Evolutionary conservation across 768 basidiomycete species (phyloP), one percentile per base, ranked within the genome.

Genomic region (Gelatoporia subvermispora): DNA sequence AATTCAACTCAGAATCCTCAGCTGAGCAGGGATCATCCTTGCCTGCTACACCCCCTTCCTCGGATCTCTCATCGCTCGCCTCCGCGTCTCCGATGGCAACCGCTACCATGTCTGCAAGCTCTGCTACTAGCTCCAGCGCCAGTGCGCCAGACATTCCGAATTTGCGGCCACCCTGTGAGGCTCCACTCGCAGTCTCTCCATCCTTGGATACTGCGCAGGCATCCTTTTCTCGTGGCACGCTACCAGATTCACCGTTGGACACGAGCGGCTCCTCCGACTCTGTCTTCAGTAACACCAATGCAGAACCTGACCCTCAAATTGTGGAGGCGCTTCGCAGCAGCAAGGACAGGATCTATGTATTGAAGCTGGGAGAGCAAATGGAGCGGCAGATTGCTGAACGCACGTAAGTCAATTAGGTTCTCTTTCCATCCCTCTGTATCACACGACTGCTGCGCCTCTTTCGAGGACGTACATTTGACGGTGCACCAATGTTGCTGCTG

Each of bases 351-450:
- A 75, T 93, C 53, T 93, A 84, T 65, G 88, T 93, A 41, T 71
- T 93, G 59, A 91, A 87, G 72, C 77, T 93, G n/a, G 90, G 88
- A 50, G 91, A 93, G 70, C 74, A 72, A 55, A 88, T 93, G 79
- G 90, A 93, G 69, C 67, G 70, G 43, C 75, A 93, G 62, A 88
- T 93, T 60, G 76, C 68, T 51, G 88, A 90, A 63, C 79, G 75
- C 59, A 81, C 77, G 88, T 86, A 53, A 49, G 84, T 75, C 21
- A 31, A 35, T 41, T 48, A 52, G 49, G 45, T 47, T 48, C 47
- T 49, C 39, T 35, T 51, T 28, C 24, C 48, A 28, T 22, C 35
- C 24, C n/a, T n/a, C 21, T 25, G 36, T 43, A 41, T 59, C 52
- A 54, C 52, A 48, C 53, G 50, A 55, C 49, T 44, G 41, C 24